Evolutionary conservation across 495 filamentous ascomycete genomes (phyloP), one percentile per base, ranked within the genome.

Genomic region (Lepidopterella palustris): DNA sequence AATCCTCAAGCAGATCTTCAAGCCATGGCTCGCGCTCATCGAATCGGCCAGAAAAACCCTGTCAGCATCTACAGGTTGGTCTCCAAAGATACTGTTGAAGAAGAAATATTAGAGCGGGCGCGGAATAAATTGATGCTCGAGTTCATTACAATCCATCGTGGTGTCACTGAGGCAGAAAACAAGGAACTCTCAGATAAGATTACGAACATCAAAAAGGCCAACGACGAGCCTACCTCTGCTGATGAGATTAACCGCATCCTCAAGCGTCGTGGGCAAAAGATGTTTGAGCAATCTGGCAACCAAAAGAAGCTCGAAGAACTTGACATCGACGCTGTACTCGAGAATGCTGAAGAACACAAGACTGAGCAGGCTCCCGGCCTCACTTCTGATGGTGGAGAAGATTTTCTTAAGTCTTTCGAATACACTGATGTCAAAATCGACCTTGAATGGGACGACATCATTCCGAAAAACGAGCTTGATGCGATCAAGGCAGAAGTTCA

Each of bases 61-160:
- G 93, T 99, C 58, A 97, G 84, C 64, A 88, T 99, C 28, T 99
- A 97, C 68, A 84, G 93, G 26, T 78, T 99, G 23, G 92, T 97
- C 9, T 93, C 93, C 4, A 97, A 96, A 68, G 93, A 99, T 70
- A 97, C 95, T 0, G 90, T 99, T 29, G 93, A 99, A 69, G 93
- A 99, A 68, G 93, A 99, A 72, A 86, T 99, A 25, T 85, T 99
- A 25, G 92, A 95, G 72, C 83, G 93, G 60, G 93, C 93, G 9
- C 85, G 92, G 23, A 97, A 99, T 73, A 99, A 99, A 74, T 87
- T 97, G 54, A 87, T 99, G 71, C 85, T 99, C n/a, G 93, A 99
- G 68, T 96, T 92, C 65, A 87, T 97, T 65, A 96, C 95, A 0
- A 99, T 99, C 29, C 93, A 97, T 62, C 86, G 90, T 57, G 95